phyloP scores from a whole-genome alignment of 2,329 filamentous ascomycete genomes.

The Alternaria sp. region DNA sequence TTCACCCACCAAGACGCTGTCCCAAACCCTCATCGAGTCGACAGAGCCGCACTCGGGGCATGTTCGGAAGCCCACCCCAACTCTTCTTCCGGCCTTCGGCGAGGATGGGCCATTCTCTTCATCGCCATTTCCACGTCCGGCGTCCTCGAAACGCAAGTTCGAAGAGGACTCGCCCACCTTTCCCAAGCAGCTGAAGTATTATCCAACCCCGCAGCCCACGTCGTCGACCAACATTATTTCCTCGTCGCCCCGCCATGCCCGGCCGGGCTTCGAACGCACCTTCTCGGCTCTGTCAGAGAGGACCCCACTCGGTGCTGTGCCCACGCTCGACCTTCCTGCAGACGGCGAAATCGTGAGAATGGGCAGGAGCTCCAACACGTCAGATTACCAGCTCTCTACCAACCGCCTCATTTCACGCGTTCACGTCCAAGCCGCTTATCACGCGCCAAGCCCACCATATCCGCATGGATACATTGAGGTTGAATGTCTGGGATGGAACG shows the following conservation, averaged over 20 bases:
- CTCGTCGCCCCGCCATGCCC: slow-evolving; percentile 66
- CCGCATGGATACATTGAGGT: slow-evolving; percentile 84
- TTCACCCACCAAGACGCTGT: slow-evolving; percentile 35
- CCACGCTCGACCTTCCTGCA: slow-evolving; percentile 79
- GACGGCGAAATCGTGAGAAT: slow-evolving; percentile 85
- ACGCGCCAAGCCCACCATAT: slow-evolving; percentile 71
- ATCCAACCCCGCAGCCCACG: slow-evolving; percentile 92
- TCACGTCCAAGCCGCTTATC: slow-evolving; percentile 87
- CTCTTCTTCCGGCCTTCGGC: slow-evolving; percentile 75
- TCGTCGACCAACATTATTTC: slow-evolving; percentile 93
- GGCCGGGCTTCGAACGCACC: slow-evolving; percentile 66
- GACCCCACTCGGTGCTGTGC: slow-evolving; percentile 81
- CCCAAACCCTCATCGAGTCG: slow-evolving; percentile 39
- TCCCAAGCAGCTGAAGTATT: slow-evolving; percentile 67
- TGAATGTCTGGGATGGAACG: slow-evolving; percentile 94
- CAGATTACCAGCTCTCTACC: slow-evolving; percentile 91
- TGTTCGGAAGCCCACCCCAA: slow-evolving; percentile 65
- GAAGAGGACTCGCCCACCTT: slow-evolving; percentile 58
- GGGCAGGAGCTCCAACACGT: slow-evolving; percentile 93
- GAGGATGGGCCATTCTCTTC: slow-evolving; percentile 74
- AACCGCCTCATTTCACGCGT: slow-evolving; percentile 93
- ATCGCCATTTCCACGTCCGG: slow-evolving; percentile 72
- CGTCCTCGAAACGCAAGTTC: slow-evolving; percentile 71
- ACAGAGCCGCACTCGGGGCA: slow-evolving; percentile 36
- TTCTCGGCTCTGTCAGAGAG: slow-evolving; percentile 74